Percentiles rank a stretch among this genome's conserved stretches.
These are phyloP conservation scores for Mycena metata DNA, from an alignment of 768 basidiomycete genomes.

Conservation along the genomic window DNA sequence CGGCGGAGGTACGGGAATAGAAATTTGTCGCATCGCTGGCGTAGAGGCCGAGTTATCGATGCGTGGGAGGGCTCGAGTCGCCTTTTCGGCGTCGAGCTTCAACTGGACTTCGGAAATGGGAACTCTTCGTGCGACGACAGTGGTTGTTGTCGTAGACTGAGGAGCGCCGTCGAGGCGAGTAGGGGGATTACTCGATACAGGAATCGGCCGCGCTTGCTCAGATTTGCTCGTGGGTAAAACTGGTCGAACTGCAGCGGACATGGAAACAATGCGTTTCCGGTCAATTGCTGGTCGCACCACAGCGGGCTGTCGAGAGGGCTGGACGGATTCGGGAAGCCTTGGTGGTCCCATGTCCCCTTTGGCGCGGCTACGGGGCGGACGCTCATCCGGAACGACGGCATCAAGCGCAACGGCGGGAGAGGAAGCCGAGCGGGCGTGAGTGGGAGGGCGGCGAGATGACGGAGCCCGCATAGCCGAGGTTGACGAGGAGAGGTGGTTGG, in stretches of 20 bases:
- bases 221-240: not conserved
- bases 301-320: conserved; percentile 18
- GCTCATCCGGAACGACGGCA: conserved; percentile 3
- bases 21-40: conserved; percentile 28
- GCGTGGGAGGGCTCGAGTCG: conserved; percentile 22
- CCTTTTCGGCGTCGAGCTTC: conserved; percentile 26
- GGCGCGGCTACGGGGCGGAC: conserved; percentile 1
- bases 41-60: conserved; percentile 34
- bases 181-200: conserved; percentile 15
- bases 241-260: conserved; percentile 35
- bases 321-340: conserved; percentile 9
- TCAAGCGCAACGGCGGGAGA: conserved; percentile 31
- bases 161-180: conserved; percentile 17
- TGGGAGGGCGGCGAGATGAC: conserved; percentile 28
- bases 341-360: conserved; percentile 24
- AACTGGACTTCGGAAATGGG: conserved; percentile 20
- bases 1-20: not conserved
- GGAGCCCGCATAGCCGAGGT: conserved; percentile 30
- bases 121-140: conserved; percentile 29
- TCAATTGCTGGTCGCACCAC: conserved; percentile 11
- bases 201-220: conserved; percentile 21
- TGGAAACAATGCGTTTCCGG: conserved; percentile 35
- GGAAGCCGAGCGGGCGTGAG: conserved; percentile 36
- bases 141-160: conserved; percentile 6
- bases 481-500: conserved; percentile 33